Evolutionary conservation across 495 filamentous ascomycete genomes (phyloP).

Genomic region (Penicillium ucsense): DNA sequence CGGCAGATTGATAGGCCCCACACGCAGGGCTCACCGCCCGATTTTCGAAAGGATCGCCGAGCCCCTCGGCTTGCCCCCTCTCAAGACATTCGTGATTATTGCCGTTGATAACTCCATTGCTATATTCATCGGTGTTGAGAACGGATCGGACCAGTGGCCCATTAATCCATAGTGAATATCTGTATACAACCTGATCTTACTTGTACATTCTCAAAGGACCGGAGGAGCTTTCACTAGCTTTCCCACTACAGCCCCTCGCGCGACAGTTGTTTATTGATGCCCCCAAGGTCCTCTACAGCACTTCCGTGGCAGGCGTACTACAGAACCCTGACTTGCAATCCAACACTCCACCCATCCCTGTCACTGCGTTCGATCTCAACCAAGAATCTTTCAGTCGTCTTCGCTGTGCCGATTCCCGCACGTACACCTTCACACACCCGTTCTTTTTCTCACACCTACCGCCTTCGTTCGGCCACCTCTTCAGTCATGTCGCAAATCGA

Average conservation of each 20-base stretch:
- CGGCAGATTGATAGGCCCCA: neutral
- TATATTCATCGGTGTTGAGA: too few relatives aligned
- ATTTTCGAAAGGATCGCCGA: neutral
- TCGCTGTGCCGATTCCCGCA: conserved; percentile 11
- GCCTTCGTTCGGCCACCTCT: conserved; percentile 15
- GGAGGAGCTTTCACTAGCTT: conserved; percentile 1
- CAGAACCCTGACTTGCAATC: conserved; percentile 19
- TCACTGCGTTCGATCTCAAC: conserved; percentile 11
- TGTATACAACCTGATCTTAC: too few relatives aligned
- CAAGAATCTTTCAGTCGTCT: conserved; percentile 1
- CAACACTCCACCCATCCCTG: conserved; percentile 11
- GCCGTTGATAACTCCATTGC: too few relatives aligned
- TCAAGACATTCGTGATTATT: too few relatives aligned
- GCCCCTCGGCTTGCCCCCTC: neutral
- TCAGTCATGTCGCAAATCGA: conserved; percentile 44
- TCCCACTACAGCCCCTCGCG: neutral
- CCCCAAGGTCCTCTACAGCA: conserved; percentile 34
- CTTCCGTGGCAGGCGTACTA: conserved; percentile 25
- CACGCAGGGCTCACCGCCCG: neutral
- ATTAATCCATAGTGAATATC: too few relatives aligned
- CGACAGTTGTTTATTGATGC: conserved; percentile 22
- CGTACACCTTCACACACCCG: conserved; percentile 10
- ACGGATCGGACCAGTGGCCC: too few relatives aligned
- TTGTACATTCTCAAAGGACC: too few relatives aligned
- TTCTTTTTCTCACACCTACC: conserved; percentile 13